These are phyloP conservation scores for Aspergillus alliaceus DNA, from an alignment of 2,329 filamentous ascomycete species.

Conservation along the genomic window DNA sequence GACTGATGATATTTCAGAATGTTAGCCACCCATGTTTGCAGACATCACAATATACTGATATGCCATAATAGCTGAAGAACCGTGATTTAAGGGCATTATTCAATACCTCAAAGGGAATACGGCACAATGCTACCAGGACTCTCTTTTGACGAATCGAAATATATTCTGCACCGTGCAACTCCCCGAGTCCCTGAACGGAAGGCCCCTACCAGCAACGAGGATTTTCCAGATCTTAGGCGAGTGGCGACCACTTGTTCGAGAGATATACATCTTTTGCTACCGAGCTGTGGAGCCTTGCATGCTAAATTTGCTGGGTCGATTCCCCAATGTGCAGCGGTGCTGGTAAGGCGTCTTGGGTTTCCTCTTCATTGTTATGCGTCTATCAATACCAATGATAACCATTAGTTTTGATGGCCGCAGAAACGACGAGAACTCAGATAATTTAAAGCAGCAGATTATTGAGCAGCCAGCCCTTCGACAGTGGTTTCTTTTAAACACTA, in stretches of 20 bases:
- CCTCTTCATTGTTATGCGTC: not conserved
- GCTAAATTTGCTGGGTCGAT: slow-evolving; percentile 4
- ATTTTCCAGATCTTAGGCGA: slow-evolving; percentile 4
- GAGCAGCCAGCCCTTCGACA: too few species aligned
- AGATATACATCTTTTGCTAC: not conserved
- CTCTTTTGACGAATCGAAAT: slow-evolving; percentile 5
- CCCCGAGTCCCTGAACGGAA: slow-evolving; percentile 1
- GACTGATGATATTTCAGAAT: slow-evolving; percentile 1
- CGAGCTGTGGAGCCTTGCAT: slow-evolving; percentile 4
- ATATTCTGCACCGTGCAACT: slow-evolving; percentile 3
- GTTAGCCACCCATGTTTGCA: not conserved
- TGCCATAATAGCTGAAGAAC: not conserved
- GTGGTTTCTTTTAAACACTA: too few species aligned
- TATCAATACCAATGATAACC: not conserved
- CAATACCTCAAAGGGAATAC: slow-evolving; percentile 3
- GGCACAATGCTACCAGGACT: not conserved
- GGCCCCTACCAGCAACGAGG: slow-evolving; percentile 1
- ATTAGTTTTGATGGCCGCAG: slow-evolving; percentile 1
- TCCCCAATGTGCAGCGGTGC: not conserved
- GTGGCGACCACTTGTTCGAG: slow-evolving; percentile 1
- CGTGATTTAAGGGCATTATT: slow-evolving; percentile 1
- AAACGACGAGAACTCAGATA: not conserved
- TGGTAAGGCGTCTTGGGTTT: not conserved
- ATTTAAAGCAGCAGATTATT: not conserved
- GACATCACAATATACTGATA: not conserved